Conservation (phyloP, 208 protist genomes). For the Acanthamoeba triangularis region DNA sequence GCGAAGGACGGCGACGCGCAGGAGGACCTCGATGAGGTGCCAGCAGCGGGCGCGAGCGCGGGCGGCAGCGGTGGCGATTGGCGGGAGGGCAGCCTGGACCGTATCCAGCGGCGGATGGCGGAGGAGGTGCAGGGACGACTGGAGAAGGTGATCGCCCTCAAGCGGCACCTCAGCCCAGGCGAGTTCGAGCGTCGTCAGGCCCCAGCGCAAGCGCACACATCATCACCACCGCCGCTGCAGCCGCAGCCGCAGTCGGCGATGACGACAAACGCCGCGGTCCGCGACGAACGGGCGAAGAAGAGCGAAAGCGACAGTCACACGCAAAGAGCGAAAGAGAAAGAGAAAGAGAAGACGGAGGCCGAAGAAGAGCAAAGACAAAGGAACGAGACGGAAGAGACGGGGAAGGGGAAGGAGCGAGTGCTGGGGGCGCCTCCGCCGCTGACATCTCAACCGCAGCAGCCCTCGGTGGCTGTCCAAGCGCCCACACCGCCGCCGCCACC, state of each 20-base stretch:
- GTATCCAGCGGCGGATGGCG: background rate
- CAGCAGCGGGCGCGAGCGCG: background rate
- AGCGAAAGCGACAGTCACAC: background rate
- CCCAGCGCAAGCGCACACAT: background rate
- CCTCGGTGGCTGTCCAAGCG: too few species aligned
- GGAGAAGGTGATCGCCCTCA: background rate
- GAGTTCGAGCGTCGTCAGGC: background rate
- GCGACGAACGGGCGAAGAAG: background rate
- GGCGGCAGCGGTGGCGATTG: background rate
- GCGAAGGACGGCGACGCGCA: too few species aligned
- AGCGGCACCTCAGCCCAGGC: background rate
- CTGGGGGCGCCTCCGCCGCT: too few species aligned
- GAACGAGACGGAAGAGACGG: background rate
- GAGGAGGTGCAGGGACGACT: background rate
- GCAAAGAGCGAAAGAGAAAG: background rate
- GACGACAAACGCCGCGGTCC: background rate
- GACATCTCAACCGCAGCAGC: too few species aligned
- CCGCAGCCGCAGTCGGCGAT: background rate
- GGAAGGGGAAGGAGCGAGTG: background rate
- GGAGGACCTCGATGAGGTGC: background rate
- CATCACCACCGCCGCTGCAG: too few species aligned
- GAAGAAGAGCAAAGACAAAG: background rate
- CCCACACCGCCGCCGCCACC: background rate
- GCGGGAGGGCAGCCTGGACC: background rate
- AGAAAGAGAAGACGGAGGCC: background rate